Conservation (phyloP, 305 asterid genomes). For the Nicotiana rustica region DNA sequence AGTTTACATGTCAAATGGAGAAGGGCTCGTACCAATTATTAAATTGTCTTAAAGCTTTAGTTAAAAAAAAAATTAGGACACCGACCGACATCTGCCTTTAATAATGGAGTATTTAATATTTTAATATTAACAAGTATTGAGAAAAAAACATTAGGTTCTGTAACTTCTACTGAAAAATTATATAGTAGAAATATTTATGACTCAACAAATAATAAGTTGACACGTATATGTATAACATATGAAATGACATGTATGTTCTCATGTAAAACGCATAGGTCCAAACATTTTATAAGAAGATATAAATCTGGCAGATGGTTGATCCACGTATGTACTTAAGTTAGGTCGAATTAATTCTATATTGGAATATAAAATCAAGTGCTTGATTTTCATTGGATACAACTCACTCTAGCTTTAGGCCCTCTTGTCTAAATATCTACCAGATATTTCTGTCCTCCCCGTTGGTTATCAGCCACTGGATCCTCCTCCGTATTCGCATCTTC, state of each 20-base stretch:
- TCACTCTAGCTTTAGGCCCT: neutral
- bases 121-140: too few species aligned
- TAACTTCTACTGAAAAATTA: too few species aligned
- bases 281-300: neutral
- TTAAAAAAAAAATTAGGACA: too few species aligned
- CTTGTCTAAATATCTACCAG: conserved; percentile 9
- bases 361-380: neutral
- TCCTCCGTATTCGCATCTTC: neutral
- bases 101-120: neutral
- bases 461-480: neutral
- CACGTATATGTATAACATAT: neutral
- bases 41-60: neutral
- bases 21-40: too few species aligned
- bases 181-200: neutral
- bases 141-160: neutral
- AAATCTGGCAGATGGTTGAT: neutral
- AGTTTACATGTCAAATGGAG: too few species aligned
- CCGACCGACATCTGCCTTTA: too few species aligned
- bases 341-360: neutral
- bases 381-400: neutral
- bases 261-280: neutral
- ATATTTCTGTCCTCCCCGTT: neutral
- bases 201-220: neutral
- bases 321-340: neutral
- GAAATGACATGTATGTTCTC: neutral